Evolutionary conservation across 306 rosid species (phyloP).

Genomic region (Vicia villosa): DNA sequence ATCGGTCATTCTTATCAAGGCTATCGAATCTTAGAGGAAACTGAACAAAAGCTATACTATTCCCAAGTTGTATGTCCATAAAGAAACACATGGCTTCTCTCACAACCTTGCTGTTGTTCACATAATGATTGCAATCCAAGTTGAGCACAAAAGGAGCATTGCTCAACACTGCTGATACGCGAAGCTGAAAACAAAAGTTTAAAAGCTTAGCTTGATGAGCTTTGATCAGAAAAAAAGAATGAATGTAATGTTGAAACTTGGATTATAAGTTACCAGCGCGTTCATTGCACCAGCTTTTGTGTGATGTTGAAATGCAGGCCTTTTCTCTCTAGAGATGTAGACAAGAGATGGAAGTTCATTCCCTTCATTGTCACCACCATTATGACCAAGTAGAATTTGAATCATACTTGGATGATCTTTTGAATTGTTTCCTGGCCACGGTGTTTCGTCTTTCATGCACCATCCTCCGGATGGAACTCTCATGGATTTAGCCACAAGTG

Average conservation of each 20-base stretch:
- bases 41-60: slow-evolving; percentile 79
- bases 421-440: slow-evolving; percentile 98
- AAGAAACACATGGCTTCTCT: slow-evolving; percentile 97
- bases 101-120: slow-evolving; percentile 81
- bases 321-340: slow-evolving; percentile 92
- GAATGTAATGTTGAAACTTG: slow-evolving; percentile 4
- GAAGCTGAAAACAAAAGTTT: slow-evolving; percentile 59
- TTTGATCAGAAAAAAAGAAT: neutral
- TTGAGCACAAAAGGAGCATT: slow-evolving; percentile 90
- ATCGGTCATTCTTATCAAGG: slow-evolving; percentile 84
- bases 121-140: slow-evolving; percentile 95
- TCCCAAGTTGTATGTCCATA: slow-evolving; percentile 90
- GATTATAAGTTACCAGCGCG: slow-evolving; percentile 60
- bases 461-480: slow-evolving; percentile 91
- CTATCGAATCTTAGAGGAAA: slow-evolving; percentile 94
- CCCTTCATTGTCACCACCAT: slow-evolving; percentile 79
- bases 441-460: slow-evolving; percentile 98
- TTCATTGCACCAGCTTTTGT: slow-evolving; percentile 95
- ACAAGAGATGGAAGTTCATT: slow-evolving; percentile 90
- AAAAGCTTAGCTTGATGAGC: neutral
- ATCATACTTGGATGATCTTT: slow-evolving; percentile 97
- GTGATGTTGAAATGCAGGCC: slow-evolving; percentile 92
- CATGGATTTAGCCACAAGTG: slow-evolving; percentile 82
- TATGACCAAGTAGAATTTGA: slow-evolving; percentile 85
- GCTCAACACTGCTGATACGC: slow-evolving; percentile 89